Evolutionary conservation across 2,329 filamentous ascomycete species (phyloP).

Genomic region (Immersiporthe knoxdaviesiana): DNA sequence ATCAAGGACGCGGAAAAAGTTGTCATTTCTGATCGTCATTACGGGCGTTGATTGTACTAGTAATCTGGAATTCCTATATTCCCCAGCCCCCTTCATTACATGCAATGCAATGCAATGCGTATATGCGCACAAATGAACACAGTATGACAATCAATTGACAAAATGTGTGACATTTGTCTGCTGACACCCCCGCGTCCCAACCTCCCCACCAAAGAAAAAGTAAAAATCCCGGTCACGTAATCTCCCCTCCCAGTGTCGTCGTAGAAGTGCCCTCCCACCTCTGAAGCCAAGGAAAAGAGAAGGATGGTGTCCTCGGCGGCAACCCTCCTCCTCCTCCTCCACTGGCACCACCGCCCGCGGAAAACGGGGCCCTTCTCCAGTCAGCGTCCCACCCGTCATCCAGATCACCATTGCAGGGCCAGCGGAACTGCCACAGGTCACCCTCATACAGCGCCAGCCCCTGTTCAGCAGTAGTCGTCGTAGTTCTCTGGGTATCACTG

Average conservation of each 20-base stretch:
- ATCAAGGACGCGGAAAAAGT: neutral
- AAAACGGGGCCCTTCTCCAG: neutral
- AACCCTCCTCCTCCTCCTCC: neutral
- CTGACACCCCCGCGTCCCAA: neutral
- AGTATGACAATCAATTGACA: neutral
- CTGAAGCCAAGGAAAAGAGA: slow-evolving; percentile 27
- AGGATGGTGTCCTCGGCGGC: slow-evolving; percentile 5
- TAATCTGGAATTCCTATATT: neutral
- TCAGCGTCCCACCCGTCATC: slow-evolving; percentile 15
- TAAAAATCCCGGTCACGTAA: neutral
- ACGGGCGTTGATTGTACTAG: neutral
- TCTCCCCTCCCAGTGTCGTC: slow-evolving; percentile 12
- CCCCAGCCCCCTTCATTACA: neutral
- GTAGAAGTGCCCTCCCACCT: slow-evolving; percentile 18
- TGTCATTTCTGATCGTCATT: neutral
- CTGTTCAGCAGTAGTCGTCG: neutral
- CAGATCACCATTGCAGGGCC: slow-evolving; percentile 6
- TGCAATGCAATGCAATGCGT: neutral
- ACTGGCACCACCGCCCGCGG: neutral
- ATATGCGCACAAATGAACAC: neutral
- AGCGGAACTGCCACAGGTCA: slow-evolving; percentile 21
- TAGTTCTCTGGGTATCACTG: neutral
- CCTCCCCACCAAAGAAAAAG: too few species aligned
- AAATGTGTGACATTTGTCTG: too few species aligned
- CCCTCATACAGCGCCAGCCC: neutral